Conservation (phyloP, 495 filamentous ascomycete species). For the Lentithecium fluviatile region DNA sequence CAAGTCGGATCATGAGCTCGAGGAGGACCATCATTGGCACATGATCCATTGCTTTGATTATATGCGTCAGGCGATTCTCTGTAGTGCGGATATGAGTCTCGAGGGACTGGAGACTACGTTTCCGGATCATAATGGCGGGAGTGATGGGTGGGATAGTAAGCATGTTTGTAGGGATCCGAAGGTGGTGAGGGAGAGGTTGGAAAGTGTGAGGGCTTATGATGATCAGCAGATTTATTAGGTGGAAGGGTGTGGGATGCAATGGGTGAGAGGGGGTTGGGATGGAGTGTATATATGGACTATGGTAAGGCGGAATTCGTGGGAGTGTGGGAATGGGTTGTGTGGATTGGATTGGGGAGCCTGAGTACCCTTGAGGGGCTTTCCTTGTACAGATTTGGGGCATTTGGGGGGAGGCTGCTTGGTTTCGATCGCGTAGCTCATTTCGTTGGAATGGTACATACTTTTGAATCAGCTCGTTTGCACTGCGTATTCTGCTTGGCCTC, state of each 20-base stretch:
- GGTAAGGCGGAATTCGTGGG: too few species aligned
- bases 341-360: too few species aligned
- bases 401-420: too few species aligned
- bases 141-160: slow-evolving; percentile 51
- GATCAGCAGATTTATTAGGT: slow-evolving; percentile 48
- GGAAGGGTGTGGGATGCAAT: neutral
- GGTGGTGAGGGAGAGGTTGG: slow-evolving; percentile 45
- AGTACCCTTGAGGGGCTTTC: too few species aligned
- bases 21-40: slow-evolving; percentile 52
- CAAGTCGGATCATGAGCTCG: slow-evolving; percentile 42
- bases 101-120: slow-evolving; percentile 50
- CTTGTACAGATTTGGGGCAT: too few species aligned
- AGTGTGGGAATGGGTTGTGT: too few species aligned
- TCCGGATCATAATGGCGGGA: slow-evolving; percentile 49
- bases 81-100: slow-evolving; percentile 48
- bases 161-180: slow-evolving; percentile 49
- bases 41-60: slow-evolving; percentile 54
- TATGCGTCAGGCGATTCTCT: slow-evolving; percentile 52
- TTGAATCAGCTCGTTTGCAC: too few species aligned
- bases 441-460: too few species aligned
- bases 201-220: slow-evolving; percentile 50
- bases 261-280: too few species aligned
- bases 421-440: too few species aligned
- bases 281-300: too few species aligned
- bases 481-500: too few species aligned